Conservation (phyloP, 2,329 filamentous ascomycete genomes). For the Colletotrichum sp. region DNA sequence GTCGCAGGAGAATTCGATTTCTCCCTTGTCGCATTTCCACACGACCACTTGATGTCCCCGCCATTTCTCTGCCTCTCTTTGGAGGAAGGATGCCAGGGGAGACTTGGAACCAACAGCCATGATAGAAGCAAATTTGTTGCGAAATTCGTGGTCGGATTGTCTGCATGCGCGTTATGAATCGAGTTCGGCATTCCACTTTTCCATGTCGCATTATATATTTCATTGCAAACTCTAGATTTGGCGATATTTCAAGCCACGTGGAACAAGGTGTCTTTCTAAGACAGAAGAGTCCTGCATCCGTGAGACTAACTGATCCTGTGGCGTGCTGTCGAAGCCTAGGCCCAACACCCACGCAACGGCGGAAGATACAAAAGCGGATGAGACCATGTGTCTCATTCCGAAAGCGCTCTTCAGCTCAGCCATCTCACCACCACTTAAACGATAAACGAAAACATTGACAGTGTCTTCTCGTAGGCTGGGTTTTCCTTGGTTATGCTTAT, state of each 20-base stretch:
- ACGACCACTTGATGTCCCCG: not conserved
- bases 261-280: rapidly evolving
- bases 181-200: not conserved
- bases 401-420: not conserved
- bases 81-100: not conserved
- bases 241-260: not conserved
- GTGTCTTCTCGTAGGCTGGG: rapidly evolving
- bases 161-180: not conserved
- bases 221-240: not conserved
- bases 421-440: not conserved
- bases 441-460: not conserved
- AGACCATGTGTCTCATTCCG: not conserved
- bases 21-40: not conserved
- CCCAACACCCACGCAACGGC: not conserved
- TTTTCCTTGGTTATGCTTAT: not conserved
- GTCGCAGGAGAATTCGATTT: not conserved
- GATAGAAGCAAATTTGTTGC: not conserved
- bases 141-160: not conserved
- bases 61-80: not conserved
- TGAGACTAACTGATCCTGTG: not conserved
- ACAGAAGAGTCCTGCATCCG: not conserved
- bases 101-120: not conserved
- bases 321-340: not conserved
- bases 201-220: not conserved
- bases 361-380: not conserved